Conservation (phyloP, 73 alveolate genomes). For the Stentor roeselii region DNA sequence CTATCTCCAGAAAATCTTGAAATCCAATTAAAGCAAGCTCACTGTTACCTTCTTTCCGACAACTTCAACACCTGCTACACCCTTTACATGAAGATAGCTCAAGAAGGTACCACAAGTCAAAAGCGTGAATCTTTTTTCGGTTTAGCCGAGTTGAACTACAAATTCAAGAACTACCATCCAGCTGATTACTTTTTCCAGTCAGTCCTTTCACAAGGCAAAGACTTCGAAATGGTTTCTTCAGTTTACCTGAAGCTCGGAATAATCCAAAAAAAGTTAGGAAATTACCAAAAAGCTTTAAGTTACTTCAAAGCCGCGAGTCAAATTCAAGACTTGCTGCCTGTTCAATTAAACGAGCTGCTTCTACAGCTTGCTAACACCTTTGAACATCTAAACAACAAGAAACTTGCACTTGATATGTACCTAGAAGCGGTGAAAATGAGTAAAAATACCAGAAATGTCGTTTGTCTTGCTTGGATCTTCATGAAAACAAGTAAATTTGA, state of each 20-base stretch:
- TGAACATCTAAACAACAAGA: background rate
- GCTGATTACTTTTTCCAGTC: background rate
- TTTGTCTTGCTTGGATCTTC: background rate
- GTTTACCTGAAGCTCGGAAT: background rate
- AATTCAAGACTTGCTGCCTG: background rate
- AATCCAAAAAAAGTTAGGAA: background rate
- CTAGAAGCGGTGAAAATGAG: background rate
- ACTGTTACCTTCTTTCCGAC: background rate
- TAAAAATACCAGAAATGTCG: background rate
- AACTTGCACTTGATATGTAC: background rate
- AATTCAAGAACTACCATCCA: background rate
- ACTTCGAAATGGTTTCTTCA: background rate
- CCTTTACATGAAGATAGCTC: background rate
- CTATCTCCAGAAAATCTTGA: background rate
- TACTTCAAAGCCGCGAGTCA: background rate
- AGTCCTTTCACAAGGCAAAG: background rate
- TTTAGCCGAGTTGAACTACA: background rate
- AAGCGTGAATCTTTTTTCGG: background rate
- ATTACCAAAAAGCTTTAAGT: background rate
- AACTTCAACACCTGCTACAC: background rate
- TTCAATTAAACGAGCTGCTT: background rate
- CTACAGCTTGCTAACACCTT: background rate
- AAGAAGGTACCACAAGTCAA: background rate
- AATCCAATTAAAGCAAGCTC: background rate
- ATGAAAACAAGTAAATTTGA: background rate